These are phyloP conservation scores for Leccinum truebloodii DNA, from an alignment of 768 basidiomycete genomes.

Conservation along the genomic window DNA sequence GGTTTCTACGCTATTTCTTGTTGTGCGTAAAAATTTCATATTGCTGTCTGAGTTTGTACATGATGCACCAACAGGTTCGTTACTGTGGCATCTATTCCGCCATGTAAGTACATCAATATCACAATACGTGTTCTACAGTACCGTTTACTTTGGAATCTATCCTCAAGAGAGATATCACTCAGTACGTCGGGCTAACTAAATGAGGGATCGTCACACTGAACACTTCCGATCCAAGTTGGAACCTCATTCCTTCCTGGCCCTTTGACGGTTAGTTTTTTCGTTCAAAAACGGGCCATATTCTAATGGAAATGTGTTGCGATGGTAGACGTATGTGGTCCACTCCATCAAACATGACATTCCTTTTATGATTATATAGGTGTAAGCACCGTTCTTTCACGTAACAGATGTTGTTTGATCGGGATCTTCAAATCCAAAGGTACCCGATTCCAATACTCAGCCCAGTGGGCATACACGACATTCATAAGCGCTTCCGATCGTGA, in stretches of 20 bases:
- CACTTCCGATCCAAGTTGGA: neutral
- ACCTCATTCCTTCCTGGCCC: neutral
- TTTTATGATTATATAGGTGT: neutral
- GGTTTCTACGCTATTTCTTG: neutral
- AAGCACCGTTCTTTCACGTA: neutral
- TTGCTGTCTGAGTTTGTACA: neutral
- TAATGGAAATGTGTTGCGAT: neutral
- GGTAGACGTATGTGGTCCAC: neutral
- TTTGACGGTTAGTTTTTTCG: neutral
- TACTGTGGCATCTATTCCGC: neutral
- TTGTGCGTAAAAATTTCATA: neutral
- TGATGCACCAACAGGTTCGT: neutral
- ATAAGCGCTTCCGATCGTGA: neutral
- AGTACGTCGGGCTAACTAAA: neutral
- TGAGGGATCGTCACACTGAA: neutral
- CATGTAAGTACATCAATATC: neutral
- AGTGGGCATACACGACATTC: neutral
- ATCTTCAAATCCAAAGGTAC: neutral
- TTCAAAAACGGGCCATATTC: neutral
- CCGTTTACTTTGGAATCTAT: neutral
- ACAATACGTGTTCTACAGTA: neutral
- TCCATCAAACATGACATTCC: neutral
- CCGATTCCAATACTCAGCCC: neutral
- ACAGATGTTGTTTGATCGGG: neutral
- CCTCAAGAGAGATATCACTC: neutral